Base-by-base conservation (phyloP, 2,329 filamentous ascomycete species). In the Fusarium continuum region DNA sequence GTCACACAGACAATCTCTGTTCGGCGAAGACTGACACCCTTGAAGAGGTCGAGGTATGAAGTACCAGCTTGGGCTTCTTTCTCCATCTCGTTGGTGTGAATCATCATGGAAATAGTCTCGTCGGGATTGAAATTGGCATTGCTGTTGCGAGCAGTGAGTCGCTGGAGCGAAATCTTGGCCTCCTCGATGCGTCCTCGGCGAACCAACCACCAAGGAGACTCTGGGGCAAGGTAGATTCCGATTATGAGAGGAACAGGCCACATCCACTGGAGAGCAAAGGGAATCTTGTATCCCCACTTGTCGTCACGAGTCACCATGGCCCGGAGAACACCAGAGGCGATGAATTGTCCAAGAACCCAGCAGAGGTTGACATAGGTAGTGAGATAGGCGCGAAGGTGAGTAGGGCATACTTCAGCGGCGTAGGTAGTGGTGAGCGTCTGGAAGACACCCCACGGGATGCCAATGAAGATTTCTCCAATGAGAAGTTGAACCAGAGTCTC, bases 181-280 rank as follows among this genome's bases (percentile, higher is more conserved):
- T 78, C 76, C 4, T 77, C 75, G 4, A 76, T 58, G 9, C 75
- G 74, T 3, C 75, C 77, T 4, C 73, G 70, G 7, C 81, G 78
- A 8, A 83, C 77, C 6, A 81, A 75, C 78, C 79, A 83, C 79
- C 81, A 83, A 2, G 82, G 82, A 4, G 78, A 82, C 59, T 83
- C 82, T 1, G 82, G 82, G 5, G 80, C 79, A 14, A 82, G 76
- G 39, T 73, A 71, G 41, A 80, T 75, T 16, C 74, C 76, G 2
- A 80, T 65, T 8, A 81, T 71, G 3, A 84, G 71, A 2, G 80
- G 79, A 1, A 80, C 67, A 1, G 80, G 79, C 77, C 80, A 83
- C 22, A 78, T 68, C 82, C 82, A 84, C 68, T 83, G 81, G 0
- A 83, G 61, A 1, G 76, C 80, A 53, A 81, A 84, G 2, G 81